Evolutionary conservation across 306 rosid genomes (phyloP).

Genomic region (Lupinus albus): DNA sequence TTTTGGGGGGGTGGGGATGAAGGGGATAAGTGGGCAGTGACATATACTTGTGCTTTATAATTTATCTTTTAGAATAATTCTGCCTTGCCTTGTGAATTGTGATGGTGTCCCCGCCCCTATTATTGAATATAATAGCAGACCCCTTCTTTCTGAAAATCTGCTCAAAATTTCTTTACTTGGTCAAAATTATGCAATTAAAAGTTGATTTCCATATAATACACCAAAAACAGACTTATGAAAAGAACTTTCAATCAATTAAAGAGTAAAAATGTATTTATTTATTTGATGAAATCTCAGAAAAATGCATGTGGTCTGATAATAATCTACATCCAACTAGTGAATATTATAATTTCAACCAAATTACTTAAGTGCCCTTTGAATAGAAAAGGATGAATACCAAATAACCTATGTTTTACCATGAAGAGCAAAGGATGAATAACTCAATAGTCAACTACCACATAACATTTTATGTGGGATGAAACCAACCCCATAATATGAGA

Average conservation of each 20-base stretch:
- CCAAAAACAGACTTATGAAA: constrained; percentile 25
- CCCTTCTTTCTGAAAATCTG: constrained; percentile 28
- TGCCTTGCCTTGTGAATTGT: constrained; percentile 29
- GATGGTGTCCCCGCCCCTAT: constrained; percentile 27
- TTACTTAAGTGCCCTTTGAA: constrained; percentile 32
- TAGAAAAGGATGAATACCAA: too few species aligned
- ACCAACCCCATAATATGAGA: constrained; percentile 30
- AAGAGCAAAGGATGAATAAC: neutral
- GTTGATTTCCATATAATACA: constrained; percentile 29
- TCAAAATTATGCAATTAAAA: constrained; percentile 38
- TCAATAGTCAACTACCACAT: constrained; percentile 45
- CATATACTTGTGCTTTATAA: constrained; percentile 22
- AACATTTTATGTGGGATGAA: neutral
- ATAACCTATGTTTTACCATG: too few species aligned
- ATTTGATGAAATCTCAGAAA: constrained; percentile 14
- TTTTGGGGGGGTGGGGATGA: neutral
- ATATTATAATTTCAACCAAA: constrained; percentile 30
- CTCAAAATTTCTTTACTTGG: constrained; percentile 38
- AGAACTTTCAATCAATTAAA: constrained; percentile 30
- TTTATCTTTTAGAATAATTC: neutral
- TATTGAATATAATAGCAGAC: neutral
- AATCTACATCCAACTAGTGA: constrained; percentile 9
- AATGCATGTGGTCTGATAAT: constrained; percentile 18
- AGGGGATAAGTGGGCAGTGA: constrained; percentile 26
- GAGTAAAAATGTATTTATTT: neutral